Conservation (phyloP, 2,329 filamentous ascomycete species). For the Domatiomyces catenatus region DNA sequence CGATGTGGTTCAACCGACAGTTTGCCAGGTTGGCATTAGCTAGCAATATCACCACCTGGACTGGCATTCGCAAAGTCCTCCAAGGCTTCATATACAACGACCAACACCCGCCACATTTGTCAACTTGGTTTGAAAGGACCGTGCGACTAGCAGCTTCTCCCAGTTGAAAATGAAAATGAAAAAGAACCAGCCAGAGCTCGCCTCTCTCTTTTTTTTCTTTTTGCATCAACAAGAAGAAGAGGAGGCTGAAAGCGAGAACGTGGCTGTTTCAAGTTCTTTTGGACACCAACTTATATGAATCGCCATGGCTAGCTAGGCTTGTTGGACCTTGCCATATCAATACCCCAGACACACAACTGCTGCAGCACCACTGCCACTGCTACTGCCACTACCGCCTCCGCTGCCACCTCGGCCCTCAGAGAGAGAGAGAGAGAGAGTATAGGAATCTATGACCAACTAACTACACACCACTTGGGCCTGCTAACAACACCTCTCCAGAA, state of each 20-base stretch:
- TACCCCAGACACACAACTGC: background rate
- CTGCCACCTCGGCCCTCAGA: no score
- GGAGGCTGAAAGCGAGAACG: no score
- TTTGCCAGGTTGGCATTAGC: background rate
- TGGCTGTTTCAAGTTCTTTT: no score
- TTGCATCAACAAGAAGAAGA: no score
- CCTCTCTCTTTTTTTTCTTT: no score
- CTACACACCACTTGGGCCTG: no score
- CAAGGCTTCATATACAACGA: conserved; percentile 2
- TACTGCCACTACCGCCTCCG: background rate
- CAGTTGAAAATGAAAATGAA: no score
- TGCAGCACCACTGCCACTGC: no score
- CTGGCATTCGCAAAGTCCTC: conserved; percentile 2
- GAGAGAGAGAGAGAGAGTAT: no score
- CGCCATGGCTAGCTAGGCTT: background rate
- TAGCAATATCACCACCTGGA: conserved; percentile 6
- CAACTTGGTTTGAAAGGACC: background rate
- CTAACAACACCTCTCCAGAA: no score
- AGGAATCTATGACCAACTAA: no score
- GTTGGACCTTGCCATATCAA: background rate
- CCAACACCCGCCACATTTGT: background rate
- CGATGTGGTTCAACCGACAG: background rate
- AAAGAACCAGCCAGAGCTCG: background rate
- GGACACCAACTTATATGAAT: background rate
- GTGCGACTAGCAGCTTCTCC: background rate